Percentiles rank a stretch among this genome's conserved stretches.
Evolutionary conservation across 176 grass and related monocot genomes (phyloP).

Genomic region (Canna indica): DNA sequence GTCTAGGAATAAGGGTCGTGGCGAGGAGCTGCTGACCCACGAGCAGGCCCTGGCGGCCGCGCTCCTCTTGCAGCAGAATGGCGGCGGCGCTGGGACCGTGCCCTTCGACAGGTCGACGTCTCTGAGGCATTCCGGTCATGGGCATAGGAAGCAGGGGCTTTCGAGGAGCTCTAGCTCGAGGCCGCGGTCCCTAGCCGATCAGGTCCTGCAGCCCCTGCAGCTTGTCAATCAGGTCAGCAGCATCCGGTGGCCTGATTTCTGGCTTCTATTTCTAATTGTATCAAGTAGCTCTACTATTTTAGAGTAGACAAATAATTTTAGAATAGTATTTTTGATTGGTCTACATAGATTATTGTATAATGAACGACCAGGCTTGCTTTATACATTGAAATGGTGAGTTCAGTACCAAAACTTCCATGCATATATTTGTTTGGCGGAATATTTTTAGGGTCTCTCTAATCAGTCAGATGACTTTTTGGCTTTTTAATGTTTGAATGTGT

Average conservation of each 20-base stretch:
- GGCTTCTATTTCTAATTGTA: not conserved
- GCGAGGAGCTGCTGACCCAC: constrained; percentile 6
- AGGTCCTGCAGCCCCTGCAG: constrained; percentile 63
- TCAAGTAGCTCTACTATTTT: not conserved
- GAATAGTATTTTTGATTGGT: no score
- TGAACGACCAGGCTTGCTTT: no score
- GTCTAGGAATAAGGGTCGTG: not conserved
- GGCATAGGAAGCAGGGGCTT: constrained; percentile 39
- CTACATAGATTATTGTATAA: no score
- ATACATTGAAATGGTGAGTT: no score
- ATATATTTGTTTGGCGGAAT: no score
- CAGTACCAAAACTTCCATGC: no score
- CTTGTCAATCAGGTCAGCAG: constrained; percentile 61
- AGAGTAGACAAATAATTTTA: not conserved
- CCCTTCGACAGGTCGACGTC: constrained; percentile 76
- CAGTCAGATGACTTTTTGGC: no score
- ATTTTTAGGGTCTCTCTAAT: no score
- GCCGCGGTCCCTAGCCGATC: constrained; percentile 61
- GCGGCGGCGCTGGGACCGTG: constrained; percentile 11
- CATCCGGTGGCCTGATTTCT: not conserved
- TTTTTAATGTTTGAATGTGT: no score
- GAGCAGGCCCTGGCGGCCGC: constrained; percentile 6
- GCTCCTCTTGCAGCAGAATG: constrained; percentile 31
- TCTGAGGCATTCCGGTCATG: constrained; percentile 43
- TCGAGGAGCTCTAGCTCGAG: constrained; percentile 84